These are phyloP conservation scores for Xylariales sp. DNA, from an alignment of 2,329 filamentous ascomycete species.

Conservation along the genomic window DNA sequence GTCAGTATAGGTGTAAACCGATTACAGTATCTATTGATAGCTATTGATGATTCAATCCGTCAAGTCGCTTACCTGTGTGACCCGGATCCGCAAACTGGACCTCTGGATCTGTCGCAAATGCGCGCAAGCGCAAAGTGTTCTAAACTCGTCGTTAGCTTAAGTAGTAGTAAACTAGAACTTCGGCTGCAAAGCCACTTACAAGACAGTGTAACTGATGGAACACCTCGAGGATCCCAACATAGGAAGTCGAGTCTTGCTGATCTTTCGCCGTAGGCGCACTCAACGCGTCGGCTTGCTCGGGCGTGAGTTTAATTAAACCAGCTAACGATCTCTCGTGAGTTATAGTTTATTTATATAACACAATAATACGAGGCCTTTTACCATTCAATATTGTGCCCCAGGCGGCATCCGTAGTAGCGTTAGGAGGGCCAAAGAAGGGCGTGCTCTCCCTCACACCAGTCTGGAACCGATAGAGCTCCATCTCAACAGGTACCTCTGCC, in stretches of 20 bases:
- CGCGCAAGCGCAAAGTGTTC: slow-evolving; percentile 5
- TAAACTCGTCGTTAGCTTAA: neutral
- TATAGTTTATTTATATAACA: neutral
- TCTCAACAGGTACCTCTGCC: slow-evolving; percentile 4
- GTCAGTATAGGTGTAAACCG: neutral
- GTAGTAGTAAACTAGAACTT: neutral
- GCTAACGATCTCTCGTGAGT: neutral
- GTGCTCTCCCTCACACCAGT: slow-evolving; percentile 7
- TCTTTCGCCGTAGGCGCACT: slow-evolving; percentile 6
- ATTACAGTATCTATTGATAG: neutral
- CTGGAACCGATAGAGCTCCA: slow-evolving; percentile 9
- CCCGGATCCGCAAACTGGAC: slow-evolving; percentile 6
- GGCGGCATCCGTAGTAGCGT: slow-evolving; percentile 3
- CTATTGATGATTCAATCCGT: too few species aligned
- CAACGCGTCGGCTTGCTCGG: neutral
- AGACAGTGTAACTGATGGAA: slow-evolving; percentile 14
- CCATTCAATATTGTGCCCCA: slow-evolving; percentile 8
- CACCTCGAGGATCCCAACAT: slow-evolving; percentile 11
- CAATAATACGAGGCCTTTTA: neutral
- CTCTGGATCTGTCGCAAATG: slow-evolving; percentile 4
- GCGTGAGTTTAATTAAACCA: slow-evolving; percentile 9
- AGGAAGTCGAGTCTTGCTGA: neutral
- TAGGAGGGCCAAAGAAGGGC: slow-evolving; percentile 11
- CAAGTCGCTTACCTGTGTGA: slow-evolving; percentile 1
- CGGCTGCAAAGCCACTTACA: neutral